phyloP scores from a whole-genome alignment of 306 rosid species.

The Spatholobus suberectus region DNA sequence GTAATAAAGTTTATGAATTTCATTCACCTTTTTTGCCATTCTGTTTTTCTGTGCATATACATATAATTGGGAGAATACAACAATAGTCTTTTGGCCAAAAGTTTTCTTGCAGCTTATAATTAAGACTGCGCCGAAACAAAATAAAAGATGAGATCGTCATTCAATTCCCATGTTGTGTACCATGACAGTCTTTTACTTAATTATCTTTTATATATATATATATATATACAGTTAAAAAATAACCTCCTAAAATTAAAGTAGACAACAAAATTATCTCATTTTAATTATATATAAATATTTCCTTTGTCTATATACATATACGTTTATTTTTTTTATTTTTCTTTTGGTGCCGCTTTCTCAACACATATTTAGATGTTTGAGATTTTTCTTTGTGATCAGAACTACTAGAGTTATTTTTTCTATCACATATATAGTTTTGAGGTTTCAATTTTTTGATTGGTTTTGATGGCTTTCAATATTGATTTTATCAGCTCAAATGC shows the following conservation, averaged over 20 bases:
- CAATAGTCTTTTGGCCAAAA: too few relatives aligned
- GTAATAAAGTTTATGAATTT: conserved; percentile 23
- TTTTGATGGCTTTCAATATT: not conserved
- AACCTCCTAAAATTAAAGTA: too few relatives aligned
- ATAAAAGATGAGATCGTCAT: not conserved
- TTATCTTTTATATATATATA: too few relatives aligned
- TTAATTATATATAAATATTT: too few relatives aligned
- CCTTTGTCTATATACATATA: too few relatives aligned
- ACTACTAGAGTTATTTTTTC: not conserved
- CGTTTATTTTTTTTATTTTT: not conserved
- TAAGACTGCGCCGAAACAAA: too few relatives aligned
- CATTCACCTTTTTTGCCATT: not conserved
- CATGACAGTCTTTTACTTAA: too few relatives aligned
- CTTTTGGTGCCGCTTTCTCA: not conserved
- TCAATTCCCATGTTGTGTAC: not conserved
- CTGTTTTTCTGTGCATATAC: not conserved
- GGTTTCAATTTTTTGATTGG: not conserved
- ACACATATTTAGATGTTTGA: not conserved
- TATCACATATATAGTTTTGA: not conserved
- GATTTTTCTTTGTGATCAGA: not conserved
- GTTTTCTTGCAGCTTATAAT: not conserved
- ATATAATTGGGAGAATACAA: too few relatives aligned
- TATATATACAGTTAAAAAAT: too few relatives aligned
- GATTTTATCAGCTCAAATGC: conserved; percentile 37
- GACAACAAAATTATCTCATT: too few relatives aligned